Evolutionary conservation across 164 flowering plant species (phyloP).

Genomic region (Aristolochia californica): DNA sequence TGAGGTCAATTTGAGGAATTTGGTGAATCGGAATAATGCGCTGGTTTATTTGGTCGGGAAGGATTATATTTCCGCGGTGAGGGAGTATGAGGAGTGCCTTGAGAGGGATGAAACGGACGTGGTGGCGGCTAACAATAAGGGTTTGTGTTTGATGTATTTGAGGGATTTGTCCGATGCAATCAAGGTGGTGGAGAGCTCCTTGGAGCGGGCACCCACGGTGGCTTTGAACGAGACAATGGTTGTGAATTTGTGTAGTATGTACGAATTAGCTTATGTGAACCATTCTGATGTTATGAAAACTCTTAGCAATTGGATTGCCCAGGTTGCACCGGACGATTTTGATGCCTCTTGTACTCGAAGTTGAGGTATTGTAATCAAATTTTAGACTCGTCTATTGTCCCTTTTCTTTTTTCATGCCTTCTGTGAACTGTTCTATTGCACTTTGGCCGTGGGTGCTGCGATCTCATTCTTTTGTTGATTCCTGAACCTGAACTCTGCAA

Average conservation of each 20-base stretch:
- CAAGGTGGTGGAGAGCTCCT: slow-evolving; percentile 78
- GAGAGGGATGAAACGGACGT: slow-evolving; percentile 69
- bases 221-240: slow-evolving; percentile 82
- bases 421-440: neutral
- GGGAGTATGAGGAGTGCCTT: slow-evolving; percentile 88
- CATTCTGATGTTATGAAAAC: slow-evolving; percentile 82
- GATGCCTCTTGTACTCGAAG: slow-evolving; percentile 77
- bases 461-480: too few relatives aligned
- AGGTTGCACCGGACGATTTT: slow-evolving; percentile 98
- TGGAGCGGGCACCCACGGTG: slow-evolving; percentile 75
- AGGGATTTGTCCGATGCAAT: slow-evolving; percentile 90
- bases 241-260: slow-evolving; percentile 95
- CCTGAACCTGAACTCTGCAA: too few relatives aligned
- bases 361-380: slow-evolving; percentile 36
- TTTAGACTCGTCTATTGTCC: neutral
- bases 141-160: slow-evolving; percentile 91
- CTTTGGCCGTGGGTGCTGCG: too few relatives aligned
- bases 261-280: slow-evolving; percentile 91
- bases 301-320: slow-evolving; percentile 84
- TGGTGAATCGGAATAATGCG: slow-evolving; percentile 72
- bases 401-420: too few relatives aligned
- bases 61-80: slow-evolving; percentile 90
- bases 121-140: slow-evolving; percentile 83
- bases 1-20: slow-evolving; percentile 35
- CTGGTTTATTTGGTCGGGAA: slow-evolving; percentile 70